Percentiles rank a stretch among this genome's conserved stretches.
Evolutionary conservation across 2,329 filamentous ascomycete species (phyloP).

Genomic region (Periconia sp.): DNA sequence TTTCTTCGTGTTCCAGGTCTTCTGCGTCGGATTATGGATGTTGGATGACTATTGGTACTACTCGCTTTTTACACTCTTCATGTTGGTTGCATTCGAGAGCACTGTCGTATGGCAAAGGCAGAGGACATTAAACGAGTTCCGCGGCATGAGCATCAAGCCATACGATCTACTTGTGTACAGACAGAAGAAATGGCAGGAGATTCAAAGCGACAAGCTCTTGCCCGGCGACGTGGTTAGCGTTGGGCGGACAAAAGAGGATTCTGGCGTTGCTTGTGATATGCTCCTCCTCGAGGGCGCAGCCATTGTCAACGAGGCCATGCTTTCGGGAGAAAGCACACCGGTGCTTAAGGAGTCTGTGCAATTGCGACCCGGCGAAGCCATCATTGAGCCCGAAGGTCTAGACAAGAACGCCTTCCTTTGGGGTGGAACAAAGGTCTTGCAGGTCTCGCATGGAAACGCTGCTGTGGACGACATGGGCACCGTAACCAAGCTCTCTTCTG

Average conservation of each 20-base stretch:
- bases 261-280: constrained; percentile 97
- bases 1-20: constrained; percentile 99
- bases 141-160: constrained; percentile 99
- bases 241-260: constrained; percentile 92
- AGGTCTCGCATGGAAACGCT: constrained; percentile 85
- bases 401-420: constrained; percentile 98
- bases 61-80: constrained; percentile 97
- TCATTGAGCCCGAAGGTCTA: constrained; percentile 84
- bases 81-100: constrained; percentile 97
- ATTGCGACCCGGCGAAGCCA: constrained; percentile 80
- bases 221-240: constrained; percentile 94
- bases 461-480: constrained; percentile 68
- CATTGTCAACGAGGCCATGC: constrained; percentile 99
- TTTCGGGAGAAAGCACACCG: constrained; percentile 96
- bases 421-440: constrained; percentile 96
- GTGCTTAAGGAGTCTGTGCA: constrained; percentile 95
- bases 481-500: constrained; percentile 72
- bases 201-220: constrained; percentile 87
- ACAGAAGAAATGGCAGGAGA: constrained; percentile 84
- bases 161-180: constrained; percentile 94
- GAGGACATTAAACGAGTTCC: constrained; percentile 93
- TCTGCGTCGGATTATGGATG: constrained; percentile 98
- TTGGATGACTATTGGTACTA: constrained; percentile 99
- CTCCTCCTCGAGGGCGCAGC: constrained; percentile 91
- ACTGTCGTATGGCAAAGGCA: constrained; percentile 99